phyloP scores from a whole-genome alignment of 106 monocot genomes.

The Ottelia alismoides region DNA sequence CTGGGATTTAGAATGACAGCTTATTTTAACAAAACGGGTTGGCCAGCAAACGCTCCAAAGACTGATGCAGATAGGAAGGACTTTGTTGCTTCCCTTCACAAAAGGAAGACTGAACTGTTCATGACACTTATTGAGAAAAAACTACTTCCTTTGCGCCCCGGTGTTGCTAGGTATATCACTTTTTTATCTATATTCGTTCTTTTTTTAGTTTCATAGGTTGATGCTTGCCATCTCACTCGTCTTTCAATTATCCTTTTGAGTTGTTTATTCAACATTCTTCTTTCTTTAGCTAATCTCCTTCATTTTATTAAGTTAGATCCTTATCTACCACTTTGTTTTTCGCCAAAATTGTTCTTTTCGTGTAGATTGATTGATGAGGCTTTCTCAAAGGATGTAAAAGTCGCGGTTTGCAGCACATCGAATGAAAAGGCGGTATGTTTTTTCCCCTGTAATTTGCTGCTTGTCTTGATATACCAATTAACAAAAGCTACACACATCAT shows the following conservation, averaged over 20 bases:
- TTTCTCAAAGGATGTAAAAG: slow-evolving; percentile 57
- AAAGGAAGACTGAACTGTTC: slow-evolving; percentile 89
- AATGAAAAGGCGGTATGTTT: slow-evolving; percentile 99
- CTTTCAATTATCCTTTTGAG: too few species aligned
- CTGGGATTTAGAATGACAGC: slow-evolving; percentile 93
- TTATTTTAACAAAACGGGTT: slow-evolving; percentile 84
- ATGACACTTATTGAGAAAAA: slow-evolving; percentile 94
- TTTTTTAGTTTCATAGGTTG: too few species aligned
- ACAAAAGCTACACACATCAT: too few species aligned
- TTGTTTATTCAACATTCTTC: too few species aligned
- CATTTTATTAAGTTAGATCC: too few species aligned
- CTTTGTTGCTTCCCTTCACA: slow-evolving; percentile 94
- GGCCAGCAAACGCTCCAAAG: slow-evolving; percentile 83
- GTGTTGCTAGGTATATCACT: slow-evolving; percentile 55
- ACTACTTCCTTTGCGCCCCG: slow-evolving; percentile 89
- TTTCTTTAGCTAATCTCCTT: too few species aligned
- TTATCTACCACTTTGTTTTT: too few species aligned
- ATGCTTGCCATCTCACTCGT: too few species aligned
- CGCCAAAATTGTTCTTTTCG: too few species aligned
- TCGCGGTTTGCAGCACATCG: slow-evolving; percentile 98
- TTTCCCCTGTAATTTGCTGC: too few species aligned
- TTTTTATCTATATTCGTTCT: neutral
- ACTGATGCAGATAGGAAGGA: slow-evolving; percentile 71
- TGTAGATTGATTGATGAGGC: slow-evolving; percentile 95
- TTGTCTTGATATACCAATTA: too few species aligned